A percentile compares a stretch with the other conserved stretches of the same genome.
Evolutionary conservation across 345 rosid species (phyloP).

Genomic region (Geranium brycei): DNA sequence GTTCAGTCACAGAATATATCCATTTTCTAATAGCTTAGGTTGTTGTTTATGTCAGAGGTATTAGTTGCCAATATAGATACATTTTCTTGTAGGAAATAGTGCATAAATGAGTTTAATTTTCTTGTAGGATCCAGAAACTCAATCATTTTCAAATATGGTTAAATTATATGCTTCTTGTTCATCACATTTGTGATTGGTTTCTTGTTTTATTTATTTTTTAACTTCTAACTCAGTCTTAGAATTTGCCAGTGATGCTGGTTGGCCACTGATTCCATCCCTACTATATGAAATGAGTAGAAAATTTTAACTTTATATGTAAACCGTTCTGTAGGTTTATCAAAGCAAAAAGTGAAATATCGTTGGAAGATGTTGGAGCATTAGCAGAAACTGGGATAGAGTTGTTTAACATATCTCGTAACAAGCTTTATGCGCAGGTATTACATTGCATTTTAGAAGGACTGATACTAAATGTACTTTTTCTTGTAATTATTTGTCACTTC

Average conservation of each 20-base stretch:
- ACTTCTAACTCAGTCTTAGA: neutral
- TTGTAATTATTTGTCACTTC: neutral
- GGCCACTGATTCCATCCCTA: neutral
- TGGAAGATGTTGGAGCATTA: conserved; percentile 63
- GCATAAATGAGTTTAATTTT: neutral
- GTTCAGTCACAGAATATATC: too few species aligned
- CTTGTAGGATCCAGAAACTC: too few species aligned
- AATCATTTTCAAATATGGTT: neutral
- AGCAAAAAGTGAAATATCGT: conserved; percentile 74
- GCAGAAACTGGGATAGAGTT: conserved; percentile 59
- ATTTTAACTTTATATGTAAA: conserved; percentile 2
- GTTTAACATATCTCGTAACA: conserved; percentile 54
- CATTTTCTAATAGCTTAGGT: too few species aligned
- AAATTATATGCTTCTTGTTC: neutral
- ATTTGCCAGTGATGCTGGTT: neutral
- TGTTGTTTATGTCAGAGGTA: too few species aligned
- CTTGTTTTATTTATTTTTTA: neutral
- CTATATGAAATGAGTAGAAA: neutral
- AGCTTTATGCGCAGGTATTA: conserved; percentile 76
- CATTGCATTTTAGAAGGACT: conserved; percentile 6
- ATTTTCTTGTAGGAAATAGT: neutral
- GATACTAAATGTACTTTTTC: neutral
- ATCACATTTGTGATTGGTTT: neutral
- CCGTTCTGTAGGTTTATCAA: conserved; percentile 52
- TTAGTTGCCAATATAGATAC: too few species aligned